Evolutionary conservation across 2,329 filamentous ascomycete species (phyloP).

Genomic region (Drechslerella stenobrocha): DNA sequence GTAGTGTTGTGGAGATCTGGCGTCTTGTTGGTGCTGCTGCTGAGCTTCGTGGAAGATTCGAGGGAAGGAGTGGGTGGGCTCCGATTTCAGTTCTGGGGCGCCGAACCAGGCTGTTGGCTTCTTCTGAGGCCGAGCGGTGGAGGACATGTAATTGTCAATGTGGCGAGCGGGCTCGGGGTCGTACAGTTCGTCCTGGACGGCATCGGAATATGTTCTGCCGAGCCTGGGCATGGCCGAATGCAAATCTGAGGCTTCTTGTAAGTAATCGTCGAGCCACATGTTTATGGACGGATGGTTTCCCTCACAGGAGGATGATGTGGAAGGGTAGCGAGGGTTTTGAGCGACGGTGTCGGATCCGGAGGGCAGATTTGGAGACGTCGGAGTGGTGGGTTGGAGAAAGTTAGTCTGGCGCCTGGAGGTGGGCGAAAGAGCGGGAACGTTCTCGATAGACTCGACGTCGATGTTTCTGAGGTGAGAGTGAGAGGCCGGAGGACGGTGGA

Average conservation of each 20-base stretch:
- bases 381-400: neutral
- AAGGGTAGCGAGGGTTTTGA: slow-evolving; percentile 24
- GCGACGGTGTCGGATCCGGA: neutral
- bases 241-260: slow-evolving; percentile 66
- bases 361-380: neutral
- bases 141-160: slow-evolving; percentile 56
- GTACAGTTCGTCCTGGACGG: slow-evolving; percentile 82
- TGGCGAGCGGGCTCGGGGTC: slow-evolving; percentile 66
- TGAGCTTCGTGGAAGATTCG: slow-evolving; percentile 56
- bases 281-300: slow-evolving; percentile 53
- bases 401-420: slow-evolving; percentile 45
- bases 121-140: slow-evolving; percentile 68
- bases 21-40: slow-evolving; percentile 48
- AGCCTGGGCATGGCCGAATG: slow-evolving; percentile 70
- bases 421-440: slow-evolving; percentile 52
- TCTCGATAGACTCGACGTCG: slow-evolving; percentile 49
- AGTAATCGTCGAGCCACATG: slow-evolving; percentile 67
- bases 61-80: slow-evolving; percentile 59
- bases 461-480: slow-evolving; percentile 36
- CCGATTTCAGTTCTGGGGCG: slow-evolving; percentile 62
- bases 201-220: slow-evolving; percentile 81
- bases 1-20: slow-evolving; percentile 27
- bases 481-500: slow-evolving; percentile 27
- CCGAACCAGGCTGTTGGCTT: slow-evolving; percentile 69
- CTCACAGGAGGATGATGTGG: slow-evolving; percentile 51